These are phyloP conservation scores for Pontederia paniculata DNA, from an alignment of 176 grass and related monocot species.

Conservation along the genomic window DNA sequence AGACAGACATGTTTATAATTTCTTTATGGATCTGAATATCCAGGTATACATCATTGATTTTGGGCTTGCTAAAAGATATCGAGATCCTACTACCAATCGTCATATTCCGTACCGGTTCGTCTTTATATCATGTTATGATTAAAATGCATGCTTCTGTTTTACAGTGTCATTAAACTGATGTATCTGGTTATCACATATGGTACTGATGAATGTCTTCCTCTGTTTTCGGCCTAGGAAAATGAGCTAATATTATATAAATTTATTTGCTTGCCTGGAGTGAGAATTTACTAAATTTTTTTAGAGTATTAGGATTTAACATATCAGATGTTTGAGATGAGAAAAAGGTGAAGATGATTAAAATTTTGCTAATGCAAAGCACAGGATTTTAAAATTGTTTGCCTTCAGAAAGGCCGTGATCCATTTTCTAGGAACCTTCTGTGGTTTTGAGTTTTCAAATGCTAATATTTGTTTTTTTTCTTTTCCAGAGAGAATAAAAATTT, in stretches of 20 bases:
- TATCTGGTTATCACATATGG: no score
- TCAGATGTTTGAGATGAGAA: no score
- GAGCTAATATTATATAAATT: no score
- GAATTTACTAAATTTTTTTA: no score
- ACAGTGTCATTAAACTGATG: not conserved
- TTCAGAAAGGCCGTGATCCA: not conserved
- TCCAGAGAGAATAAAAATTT: constrained; percentile 68
- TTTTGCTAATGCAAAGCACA: not conserved
- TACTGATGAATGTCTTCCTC: no score
- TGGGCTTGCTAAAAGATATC: constrained; percentile 92
- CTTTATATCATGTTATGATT: constrained; percentile 4
- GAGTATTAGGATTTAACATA: no score
- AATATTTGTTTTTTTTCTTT: not conserved
- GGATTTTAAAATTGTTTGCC: not conserved
- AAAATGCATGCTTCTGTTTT: constrained; percentile 5
- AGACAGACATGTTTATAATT: constrained; percentile 11
- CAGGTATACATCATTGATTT: constrained; percentile 97
- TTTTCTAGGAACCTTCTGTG: constrained; percentile 4
- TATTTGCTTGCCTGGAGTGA: no score
- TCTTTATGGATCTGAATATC: constrained; percentile 16
- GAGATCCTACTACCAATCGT: constrained; percentile 66
- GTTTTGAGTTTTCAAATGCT: not conserved
- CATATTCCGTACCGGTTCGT: constrained; percentile 78
- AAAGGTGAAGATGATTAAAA: no score
- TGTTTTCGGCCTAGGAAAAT: no score